These are phyloP conservation scores for Cicer arietinum DNA, from an alignment of 306 rosid species.

Conservation along the genomic window DNA sequence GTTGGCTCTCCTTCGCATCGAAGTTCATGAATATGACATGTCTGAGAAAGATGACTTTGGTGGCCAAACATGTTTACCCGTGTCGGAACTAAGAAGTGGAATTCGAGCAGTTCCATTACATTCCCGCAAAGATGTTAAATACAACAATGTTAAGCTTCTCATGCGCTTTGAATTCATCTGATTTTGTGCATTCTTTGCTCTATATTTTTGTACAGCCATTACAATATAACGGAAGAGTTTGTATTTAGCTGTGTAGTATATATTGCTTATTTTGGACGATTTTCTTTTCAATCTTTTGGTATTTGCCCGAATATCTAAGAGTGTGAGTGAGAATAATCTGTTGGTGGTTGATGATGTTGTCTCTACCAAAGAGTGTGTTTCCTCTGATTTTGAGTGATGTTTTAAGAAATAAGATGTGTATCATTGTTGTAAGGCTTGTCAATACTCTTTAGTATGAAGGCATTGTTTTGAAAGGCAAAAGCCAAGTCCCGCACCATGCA, in stretches of 20 bases:
- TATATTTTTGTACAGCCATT: slow-evolving; percentile 39
- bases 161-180: slow-evolving; percentile 74
- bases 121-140: slow-evolving; percentile 63
- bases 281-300: neutral
- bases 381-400: neutral
- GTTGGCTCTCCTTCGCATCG: slow-evolving; percentile 83
- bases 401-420: slow-evolving; percentile 27
- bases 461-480: neutral
- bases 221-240: slow-evolving; percentile 4
- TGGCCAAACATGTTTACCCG: slow-evolving; percentile 91
- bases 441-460: neutral
- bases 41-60: slow-evolving; percentile 98
- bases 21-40: slow-evolving; percentile 97
- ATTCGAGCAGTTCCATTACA: slow-evolving; percentile 75
- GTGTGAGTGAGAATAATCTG: slow-evolving; percentile 11
- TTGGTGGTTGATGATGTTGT: slow-evolving; percentile 1
- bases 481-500: neutral
- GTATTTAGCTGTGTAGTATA: slow-evolving; percentile 14
- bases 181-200: slow-evolving; percentile 39
- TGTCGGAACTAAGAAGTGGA: slow-evolving; percentile 73
- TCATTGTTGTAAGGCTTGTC: neutral
- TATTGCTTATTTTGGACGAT: slow-evolving; percentile 14
- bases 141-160: slow-evolving; percentile 76
- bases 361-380: slow-evolving; percentile 7
- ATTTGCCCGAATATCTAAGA: slow-evolving; percentile 1